These are phyloP conservation scores for Auxenochlorella pyrenoidosa DNA, from an alignment of 139 green algal species.

Conservation along the genomic window DNA sequence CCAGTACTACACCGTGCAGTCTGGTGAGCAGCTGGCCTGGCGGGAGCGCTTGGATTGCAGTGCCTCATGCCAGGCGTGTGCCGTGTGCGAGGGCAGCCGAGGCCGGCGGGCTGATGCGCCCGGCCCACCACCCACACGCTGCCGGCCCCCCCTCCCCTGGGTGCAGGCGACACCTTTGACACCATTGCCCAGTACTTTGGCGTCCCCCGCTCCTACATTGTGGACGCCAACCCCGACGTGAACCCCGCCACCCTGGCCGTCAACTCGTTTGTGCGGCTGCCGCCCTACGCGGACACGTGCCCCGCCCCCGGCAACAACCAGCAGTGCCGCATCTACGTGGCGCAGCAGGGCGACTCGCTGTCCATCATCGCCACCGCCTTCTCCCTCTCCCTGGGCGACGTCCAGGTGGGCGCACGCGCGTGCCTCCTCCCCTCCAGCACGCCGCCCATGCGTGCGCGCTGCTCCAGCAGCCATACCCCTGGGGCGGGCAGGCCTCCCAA, in stretches of 20 bases:
- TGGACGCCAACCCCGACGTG: conserved; percentile 13
- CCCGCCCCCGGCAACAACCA: conserved; percentile 10
- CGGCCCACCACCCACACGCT: too few relatives aligned
- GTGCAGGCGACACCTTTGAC: conserved; percentile 38
- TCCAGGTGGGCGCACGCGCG: neutral
- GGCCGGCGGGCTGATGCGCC: too few relatives aligned
- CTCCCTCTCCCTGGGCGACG: conserved; percentile 10
- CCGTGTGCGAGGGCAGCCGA: too few relatives aligned
- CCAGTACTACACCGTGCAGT: conserved; percentile 45
- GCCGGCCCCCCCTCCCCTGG: too few relatives aligned
- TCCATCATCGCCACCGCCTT: conserved; percentile 39
- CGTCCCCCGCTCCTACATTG: conserved; percentile 22
- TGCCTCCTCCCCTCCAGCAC: too few relatives aligned
- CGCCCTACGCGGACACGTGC: conserved; percentile 26
- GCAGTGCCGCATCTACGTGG: conserved; percentile 40
- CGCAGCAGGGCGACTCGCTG: conserved; percentile 33
- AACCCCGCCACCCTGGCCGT: neutral
- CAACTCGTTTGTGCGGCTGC: conserved; percentile 38
- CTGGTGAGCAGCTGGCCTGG: too few relatives aligned
- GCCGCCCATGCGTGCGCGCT: too few relatives aligned
- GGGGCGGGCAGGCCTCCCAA: too few relatives aligned
- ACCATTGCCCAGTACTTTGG: conserved; percentile 30
- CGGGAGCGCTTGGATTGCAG: too few relatives aligned
- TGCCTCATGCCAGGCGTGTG: too few relatives aligned
- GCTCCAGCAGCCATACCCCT: too few relatives aligned